Base-by-base conservation (phyloP, 2,329 filamentous ascomycete genomes). In the Clarireedia sp. region DNA sequence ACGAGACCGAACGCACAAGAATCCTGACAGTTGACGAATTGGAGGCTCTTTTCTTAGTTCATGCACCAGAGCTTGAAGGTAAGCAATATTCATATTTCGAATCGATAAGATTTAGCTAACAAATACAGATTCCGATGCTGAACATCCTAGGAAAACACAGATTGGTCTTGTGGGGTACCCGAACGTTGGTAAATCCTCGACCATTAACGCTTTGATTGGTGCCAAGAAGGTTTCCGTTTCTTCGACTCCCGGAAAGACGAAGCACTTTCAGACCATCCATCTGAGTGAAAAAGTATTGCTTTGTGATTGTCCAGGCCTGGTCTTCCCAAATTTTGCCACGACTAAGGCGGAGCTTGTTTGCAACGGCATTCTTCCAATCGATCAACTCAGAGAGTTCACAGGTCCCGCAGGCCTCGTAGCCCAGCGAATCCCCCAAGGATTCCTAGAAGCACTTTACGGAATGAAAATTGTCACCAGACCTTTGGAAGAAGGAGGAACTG, bases 191-290 rank as follows among this genome's bases (percentile, higher is more conserved):
- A 99, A 99, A 75, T 99, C 95, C 1, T 96, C 91, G 48, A 99
- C 94, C 16, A 99, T 99, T 78, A 99, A 99, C 75, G 92, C 94
- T 43, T 81, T 99, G n/a, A 91, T 97, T 57, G 95, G 95, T 50
- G 86, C 94, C 54, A 99, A 97, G 76, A 99, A 97, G 74, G 94
- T 99, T 5, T 97, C 92, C 0, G 95, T 99, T 40, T 99, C 94
- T 16, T 87, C 92, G 14, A 99, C 94, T 1, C 94, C 94, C 3
- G 94, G 94, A 70, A 99, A 99, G 75, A 99, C 94, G 14, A 99
- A 99, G 76, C 94, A 99, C 68, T 99, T 99, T 75, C 94, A 99
- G 72, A 99, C 94, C 1, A 94, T 99, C 57, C 91, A 96, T 69
- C 82, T 99, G 33, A 94, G 88, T 57, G 87, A 94, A 1, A 83